Evolutionary conservation across 345 rosid genomes (phyloP), one percentile per base, ranked within the genome.

Genomic region (Lepidium africanum): DNA sequence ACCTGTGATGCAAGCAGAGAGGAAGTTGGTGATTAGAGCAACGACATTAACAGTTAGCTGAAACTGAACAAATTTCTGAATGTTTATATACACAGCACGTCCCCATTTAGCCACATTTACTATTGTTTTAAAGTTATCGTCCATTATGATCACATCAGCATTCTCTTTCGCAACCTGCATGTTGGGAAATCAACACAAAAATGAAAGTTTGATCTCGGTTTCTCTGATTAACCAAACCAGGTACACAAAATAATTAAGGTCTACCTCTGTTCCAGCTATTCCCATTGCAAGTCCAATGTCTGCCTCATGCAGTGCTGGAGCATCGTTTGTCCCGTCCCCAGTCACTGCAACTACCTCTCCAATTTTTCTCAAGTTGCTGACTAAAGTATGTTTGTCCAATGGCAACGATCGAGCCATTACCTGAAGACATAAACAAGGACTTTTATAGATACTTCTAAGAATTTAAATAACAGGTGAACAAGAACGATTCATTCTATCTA

Each of bases 231-330:
- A 52, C 38, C 2, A 17, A 47, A 17, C 50, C n/a, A 56, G 27
- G 6, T 27, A 38, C 37, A 56, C 45, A 65, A 51, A 56, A 39
- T 30, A 39, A 6, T 0, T 14, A 47, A 2, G 9, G 37, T 66
- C 50, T 65, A 89, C 98, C 92, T 93, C 97, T 61, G 97, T 93
- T 69, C 97, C 98, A 47, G 97, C 92, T 64, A 87, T 88, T 54
- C 98, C 97, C 97, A 93, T 93, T 11, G 98, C 92, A 58, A 93
- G 89, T 69, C 98, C 98, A 73, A 93, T 90, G 76, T 90, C 96
- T 2, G 97, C 88, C 73, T 90, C 96, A 65, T 84, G 88, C 86
- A 90, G 78, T 13, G 98, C 98, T 40, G 98, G 98, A 13, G 97
- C 96, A 74, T 88, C 97, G 36, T 93, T 93, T 64, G 98, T 93